Conservation (phyloP, 495 filamentous ascomycete genomes). For the Aspergillus affinis region DNA sequence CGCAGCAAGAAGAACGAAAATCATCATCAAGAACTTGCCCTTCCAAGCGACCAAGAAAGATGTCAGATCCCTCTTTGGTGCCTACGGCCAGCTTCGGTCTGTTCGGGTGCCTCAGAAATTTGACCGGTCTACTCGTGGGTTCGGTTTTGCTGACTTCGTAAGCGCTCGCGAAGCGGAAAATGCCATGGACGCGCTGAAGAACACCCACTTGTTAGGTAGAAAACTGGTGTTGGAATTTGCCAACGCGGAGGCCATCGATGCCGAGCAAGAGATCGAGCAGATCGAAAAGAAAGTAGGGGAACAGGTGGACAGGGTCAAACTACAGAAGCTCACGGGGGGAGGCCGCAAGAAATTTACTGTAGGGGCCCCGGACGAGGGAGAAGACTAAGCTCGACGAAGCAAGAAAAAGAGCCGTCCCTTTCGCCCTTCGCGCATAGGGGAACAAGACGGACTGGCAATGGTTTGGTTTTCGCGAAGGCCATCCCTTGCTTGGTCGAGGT, state of each 20-base stretch:
- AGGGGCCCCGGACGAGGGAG: conserved; percentile 68
- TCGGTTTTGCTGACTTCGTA: conserved; percentile 95
- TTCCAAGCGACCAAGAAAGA: conserved; percentile 96
- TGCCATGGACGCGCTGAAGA: conserved; percentile 83
- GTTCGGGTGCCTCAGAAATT: conserved; percentile 95
- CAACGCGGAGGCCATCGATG: conserved; percentile 77
- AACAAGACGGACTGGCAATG: conserved; percentile 11
- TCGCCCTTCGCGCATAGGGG: conserved; percentile 38
- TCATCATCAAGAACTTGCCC: conserved; percentile 97
- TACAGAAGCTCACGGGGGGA: conserved; percentile 79
- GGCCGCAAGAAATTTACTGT: conserved; percentile 87
- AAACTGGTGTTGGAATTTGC: conserved; percentile 89
- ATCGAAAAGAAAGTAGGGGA: conserved; percentile 93
- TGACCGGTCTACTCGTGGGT: conserved; percentile 81
- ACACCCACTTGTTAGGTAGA: conserved; percentile 90
- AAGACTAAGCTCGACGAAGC: conserved; percentile 25
- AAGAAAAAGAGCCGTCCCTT: conserved; percentile 35
- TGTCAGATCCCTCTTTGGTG: conserved; percentile 75
- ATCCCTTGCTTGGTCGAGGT: conserved; percentile 40
- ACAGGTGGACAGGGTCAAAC: conserved; percentile 81
- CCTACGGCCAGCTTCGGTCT: conserved; percentile 88
- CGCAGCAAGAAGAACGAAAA: conserved; percentile 74
- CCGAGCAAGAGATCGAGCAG: conserved; percentile 91
- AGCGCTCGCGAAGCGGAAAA: conserved; percentile 90
- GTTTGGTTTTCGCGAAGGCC: conserved; percentile 15